Percentiles rank a stretch among this genome's conserved stretches.
phyloP scores from a whole-genome alignment of 768 basidiomycete genomes.

The Tephrocybe rancida region DNA sequence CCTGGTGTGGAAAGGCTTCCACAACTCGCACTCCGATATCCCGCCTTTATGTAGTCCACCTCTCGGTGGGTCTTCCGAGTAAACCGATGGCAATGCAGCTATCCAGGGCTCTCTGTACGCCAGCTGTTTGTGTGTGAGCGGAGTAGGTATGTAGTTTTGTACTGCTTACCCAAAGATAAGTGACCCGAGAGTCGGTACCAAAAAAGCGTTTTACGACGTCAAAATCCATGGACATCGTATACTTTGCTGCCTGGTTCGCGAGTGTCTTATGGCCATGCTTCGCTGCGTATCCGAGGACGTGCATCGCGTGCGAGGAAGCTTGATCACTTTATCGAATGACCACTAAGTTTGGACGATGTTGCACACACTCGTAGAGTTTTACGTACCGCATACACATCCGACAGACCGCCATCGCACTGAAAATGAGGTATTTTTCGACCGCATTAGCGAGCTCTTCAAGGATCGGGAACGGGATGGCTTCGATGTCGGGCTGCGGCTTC shows the following conservation, averaged over 20 bases:
- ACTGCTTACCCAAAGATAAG: conserved; percentile 2
- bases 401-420: conserved; percentile 11
- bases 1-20: conserved; percentile 1
- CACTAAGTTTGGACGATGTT: background rate
- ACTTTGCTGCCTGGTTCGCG: conserved; percentile 3
- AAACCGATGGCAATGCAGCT: background rate
- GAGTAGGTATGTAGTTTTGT: background rate
- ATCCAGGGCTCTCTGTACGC: conserved; percentile 12
- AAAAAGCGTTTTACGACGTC: conserved; percentile 2
- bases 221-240: background rate
- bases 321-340: background rate
- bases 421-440: conserved; percentile 15
- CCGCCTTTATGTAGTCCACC: conserved; percentile 6
- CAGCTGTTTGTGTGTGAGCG: background rate
- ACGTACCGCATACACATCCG: conserved; percentile 14
- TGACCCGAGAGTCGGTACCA: background rate
- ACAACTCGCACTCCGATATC: background rate
- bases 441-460: conserved; percentile 8
- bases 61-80: background rate
- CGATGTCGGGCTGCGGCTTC: conserved; percentile 5
- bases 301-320: background rate
- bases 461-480: background rate
- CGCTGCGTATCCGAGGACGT: conserved; percentile 5
- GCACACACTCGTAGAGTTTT: background rate
- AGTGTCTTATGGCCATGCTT: conserved; percentile 8